Base-by-base conservation (phyloP, 2,329 filamentous ascomycete genomes). In the Stemphylium beticola region DNA sequence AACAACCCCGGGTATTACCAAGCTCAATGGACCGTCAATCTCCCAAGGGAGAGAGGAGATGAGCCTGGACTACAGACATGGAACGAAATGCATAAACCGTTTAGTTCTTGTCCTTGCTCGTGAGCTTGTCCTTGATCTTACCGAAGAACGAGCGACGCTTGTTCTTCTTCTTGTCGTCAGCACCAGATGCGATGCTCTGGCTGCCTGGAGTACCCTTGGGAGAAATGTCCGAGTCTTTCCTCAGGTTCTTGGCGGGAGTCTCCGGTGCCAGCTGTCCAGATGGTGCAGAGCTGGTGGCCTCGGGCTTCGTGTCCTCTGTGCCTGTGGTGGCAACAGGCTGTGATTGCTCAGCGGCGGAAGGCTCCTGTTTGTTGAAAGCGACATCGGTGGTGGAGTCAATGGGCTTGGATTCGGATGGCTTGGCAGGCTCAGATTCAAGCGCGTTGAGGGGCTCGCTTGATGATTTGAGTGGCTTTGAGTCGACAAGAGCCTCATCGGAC, bases 101-200 rank as follows among this genome's bases (percentile, higher is more conserved):
- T 61, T 68, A 69, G 53, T 65, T 49, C 54, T 72, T 71, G 59
- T 65, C 55, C 51, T 71, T 71, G 62, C 59, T 62, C 18, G 62
- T 63, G 46, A 82, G 69, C 74, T 79, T 80, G 53, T 80, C 78
- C 76, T 81, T 81, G 57, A 82, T 59, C 71, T 77, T 79, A 61
- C 76, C 76, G 55, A 81, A 81, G 66, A 81, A 74, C 49, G 75
- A 77, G 43, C 75, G 75, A 66, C 79, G 74, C 74, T 79, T 24
- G 22, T 44, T 80, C 70, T 78, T 80, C 69, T 79, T 78, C 74
- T 79, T 78, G 42, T 70, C 65, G 12, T 69, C 64, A 42, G 65
- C 62, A 56, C 48, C 66, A 51, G 65, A 69, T 31, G 61, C 68
- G 45, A 72, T 59, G 53, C 73, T 77, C 47, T 78, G 65, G 51